These are phyloP conservation scores for Cutaneotrichosporon cavernicola DNA, from an alignment of 1,284 basidiomycete genomes.

Conservation along the genomic window DNA sequence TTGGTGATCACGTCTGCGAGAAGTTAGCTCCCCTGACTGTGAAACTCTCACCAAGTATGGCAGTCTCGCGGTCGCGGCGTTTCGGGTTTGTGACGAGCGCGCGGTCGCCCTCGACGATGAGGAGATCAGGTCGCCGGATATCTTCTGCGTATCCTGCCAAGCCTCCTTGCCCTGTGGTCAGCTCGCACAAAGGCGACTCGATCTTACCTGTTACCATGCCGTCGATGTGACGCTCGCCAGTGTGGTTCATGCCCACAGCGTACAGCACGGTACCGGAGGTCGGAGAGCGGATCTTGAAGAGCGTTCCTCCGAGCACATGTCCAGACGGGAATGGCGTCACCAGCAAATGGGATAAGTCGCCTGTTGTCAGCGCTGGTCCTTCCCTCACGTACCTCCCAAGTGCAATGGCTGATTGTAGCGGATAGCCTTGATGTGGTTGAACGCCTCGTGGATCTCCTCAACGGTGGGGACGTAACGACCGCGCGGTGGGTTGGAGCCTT, in stretches of 20 bases:
- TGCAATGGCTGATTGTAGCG: slow-evolving; percentile 95
- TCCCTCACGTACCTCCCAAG: slow-evolving; percentile 71
- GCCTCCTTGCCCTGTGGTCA: slow-evolving; percentile 60
- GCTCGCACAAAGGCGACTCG: neutral
- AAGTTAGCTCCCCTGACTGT: neutral
- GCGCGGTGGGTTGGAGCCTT: slow-evolving; percentile 42
- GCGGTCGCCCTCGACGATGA: slow-evolving; percentile 90
- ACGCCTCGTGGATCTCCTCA: slow-evolving; percentile 89
- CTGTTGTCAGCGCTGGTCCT: neutral
- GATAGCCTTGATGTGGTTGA: slow-evolving; percentile 85
- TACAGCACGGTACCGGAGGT: slow-evolving; percentile 94
- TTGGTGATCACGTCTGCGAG: slow-evolving; percentile 74
- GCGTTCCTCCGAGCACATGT: slow-evolving; percentile 92
- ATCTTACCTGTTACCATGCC: slow-evolving; percentile 67
- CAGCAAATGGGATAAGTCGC: slow-evolving; percentile 61
- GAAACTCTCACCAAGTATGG: slow-evolving; percentile 68
- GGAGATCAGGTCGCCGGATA: slow-evolving; percentile 79
- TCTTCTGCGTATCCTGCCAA: slow-evolving; percentile 61
- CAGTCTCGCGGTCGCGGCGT: slow-evolving; percentile 85
- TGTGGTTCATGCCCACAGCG: slow-evolving; percentile 95
- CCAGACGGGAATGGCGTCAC: slow-evolving; percentile 96
- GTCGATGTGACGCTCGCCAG: slow-evolving; percentile 91
- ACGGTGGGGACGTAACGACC: slow-evolving; percentile 60
- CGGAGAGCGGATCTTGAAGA: slow-evolving; percentile 98
- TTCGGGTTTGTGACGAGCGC: slow-evolving; percentile 77